Percentiles rank a stretch among this genome's conserved stretches.
These are phyloP conservation scores for Leccinum variicolor DNA, from an alignment of 768 basidiomycete genomes.

Conservation along the genomic window DNA sequence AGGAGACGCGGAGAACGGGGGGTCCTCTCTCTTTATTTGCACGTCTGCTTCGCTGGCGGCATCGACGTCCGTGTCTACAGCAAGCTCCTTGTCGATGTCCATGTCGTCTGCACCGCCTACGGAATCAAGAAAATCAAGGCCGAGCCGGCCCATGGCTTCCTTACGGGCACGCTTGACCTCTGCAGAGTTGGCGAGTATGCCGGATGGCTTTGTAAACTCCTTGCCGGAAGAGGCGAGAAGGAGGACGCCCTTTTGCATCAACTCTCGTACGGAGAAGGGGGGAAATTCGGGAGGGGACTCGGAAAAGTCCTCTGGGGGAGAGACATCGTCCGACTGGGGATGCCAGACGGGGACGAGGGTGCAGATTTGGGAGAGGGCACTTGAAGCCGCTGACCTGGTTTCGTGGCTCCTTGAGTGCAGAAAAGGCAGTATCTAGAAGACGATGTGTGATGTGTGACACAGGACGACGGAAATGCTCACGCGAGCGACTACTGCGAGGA, in stretches of 20 bases:
- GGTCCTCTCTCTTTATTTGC: conserved; percentile 39
- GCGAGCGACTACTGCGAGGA: conserved; percentile 86
- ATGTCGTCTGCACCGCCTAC: conserved; percentile 73
- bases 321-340: conserved; percentile 30
- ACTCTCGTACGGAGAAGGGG: conserved; percentile 70
- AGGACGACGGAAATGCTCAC: conserved; percentile 39
- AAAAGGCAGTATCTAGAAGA: conserved; percentile 76
- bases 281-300: conserved; percentile 56
- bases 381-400: conserved; percentile 85
- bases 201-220: conserved; percentile 76
- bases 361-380: conserved; percentile 86
- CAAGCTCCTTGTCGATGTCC: conserved; percentile 82
- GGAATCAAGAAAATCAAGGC: conserved; percentile 79
- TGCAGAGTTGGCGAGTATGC: conserved; percentile 65
- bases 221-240: conserved; percentile 92
- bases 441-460: neutral
- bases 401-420: conserved; percentile 92
- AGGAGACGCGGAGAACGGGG: conserved; percentile 33
- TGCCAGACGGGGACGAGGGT: conserved; percentile 79
- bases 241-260: conserved; percentile 72
- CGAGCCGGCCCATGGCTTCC: conserved; percentile 85
- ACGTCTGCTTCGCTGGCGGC: conserved; percentile 40
- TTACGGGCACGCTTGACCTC: conserved; percentile 87
- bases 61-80: conserved; percentile 52
- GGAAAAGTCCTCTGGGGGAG: conserved; percentile 26